Percentiles rank a stretch among this genome's conserved stretches.
These are phyloP conservation scores for Vigna hirtella DNA, from an alignment of 306 rosid genomes.

Conservation along the genomic window DNA sequence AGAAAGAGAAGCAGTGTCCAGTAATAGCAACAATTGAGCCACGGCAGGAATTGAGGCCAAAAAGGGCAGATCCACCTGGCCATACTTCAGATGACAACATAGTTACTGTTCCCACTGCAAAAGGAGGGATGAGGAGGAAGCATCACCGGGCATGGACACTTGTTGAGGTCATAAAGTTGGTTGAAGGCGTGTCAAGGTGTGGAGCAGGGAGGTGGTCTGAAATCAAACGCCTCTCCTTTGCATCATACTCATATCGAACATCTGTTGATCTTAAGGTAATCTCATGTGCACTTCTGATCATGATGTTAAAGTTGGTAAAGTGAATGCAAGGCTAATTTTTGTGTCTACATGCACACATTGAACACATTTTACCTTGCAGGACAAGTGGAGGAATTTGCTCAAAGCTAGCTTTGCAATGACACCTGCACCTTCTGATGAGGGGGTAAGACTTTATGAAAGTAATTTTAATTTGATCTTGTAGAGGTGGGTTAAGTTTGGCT, in stretches of 20 bases:
- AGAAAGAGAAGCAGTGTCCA: slow-evolving; percentile 53
- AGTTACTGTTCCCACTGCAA: slow-evolving; percentile 66
- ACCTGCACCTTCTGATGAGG: slow-evolving; percentile 82
- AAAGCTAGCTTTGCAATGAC: slow-evolving; percentile 84
- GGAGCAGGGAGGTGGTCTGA: slow-evolving; percentile 99
- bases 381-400: slow-evolving; percentile 98
- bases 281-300: slow-evolving; percentile 14
- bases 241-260: slow-evolving; percentile 88
- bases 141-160: slow-evolving; percentile 99
- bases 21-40: slow-evolving; percentile 46
- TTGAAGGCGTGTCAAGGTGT: slow-evolving; percentile 89
- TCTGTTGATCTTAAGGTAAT: slow-evolving; percentile 96
- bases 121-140: slow-evolving; percentile 94
- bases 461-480: slow-evolving; percentile 25
- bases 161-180: slow-evolving; percentile 82
- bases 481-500: slow-evolving; percentile 33
- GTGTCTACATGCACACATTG: slow-evolving; percentile 5
- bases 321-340: not conserved
- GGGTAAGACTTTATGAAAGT: slow-evolving; percentile 57
- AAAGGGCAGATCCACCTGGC: slow-evolving; percentile 55
- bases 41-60: slow-evolving; percentile 53
- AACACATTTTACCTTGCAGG: slow-evolving; percentile 64
- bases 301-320: slow-evolving; percentile 19
- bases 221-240: slow-evolving; percentile 86
- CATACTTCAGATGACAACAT: slow-evolving; percentile 59